Conservation (phyloP, 192 early-diverging fungal genomes). For the Piromyces sp. region DNA sequence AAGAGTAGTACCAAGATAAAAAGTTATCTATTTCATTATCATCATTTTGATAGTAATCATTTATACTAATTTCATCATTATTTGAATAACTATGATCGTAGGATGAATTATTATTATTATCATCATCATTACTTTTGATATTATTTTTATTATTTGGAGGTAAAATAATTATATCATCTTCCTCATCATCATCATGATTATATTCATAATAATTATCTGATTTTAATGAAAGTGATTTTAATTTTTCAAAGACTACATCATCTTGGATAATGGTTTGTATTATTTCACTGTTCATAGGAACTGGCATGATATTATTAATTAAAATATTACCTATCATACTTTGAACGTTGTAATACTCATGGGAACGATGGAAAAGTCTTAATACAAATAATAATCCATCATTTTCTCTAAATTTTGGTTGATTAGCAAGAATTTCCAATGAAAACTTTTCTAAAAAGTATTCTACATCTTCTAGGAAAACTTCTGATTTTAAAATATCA, state of each 20-base stretch:
- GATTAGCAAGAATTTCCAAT: background rate
- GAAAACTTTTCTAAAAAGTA: background rate
- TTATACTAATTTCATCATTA: background rate
- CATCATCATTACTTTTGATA: background rate
- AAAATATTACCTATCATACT: background rate
- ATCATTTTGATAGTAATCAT: background rate
- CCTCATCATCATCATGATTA: background rate
- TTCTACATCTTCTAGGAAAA: background rate
- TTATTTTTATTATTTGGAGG: background rate
- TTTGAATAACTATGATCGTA: background rate
- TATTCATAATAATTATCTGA: background rate
- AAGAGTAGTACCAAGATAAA: background rate
- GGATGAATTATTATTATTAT: background rate
- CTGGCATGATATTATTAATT: background rate
- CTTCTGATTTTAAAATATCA: background rate
- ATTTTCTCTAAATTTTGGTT: background rate
- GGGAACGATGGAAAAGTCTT: background rate
- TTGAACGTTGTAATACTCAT: background rate
- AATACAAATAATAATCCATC: background rate
- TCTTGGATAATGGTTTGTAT: background rate
- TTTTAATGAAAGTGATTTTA: background rate
- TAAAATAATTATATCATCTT: background rate
- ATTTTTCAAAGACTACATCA: background rate
- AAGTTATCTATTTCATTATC: background rate
- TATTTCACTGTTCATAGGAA: background rate